Conservation (phyloP, 2,329 filamentous ascomycete species). For the Xylariomycetidae sp. region DNA sequence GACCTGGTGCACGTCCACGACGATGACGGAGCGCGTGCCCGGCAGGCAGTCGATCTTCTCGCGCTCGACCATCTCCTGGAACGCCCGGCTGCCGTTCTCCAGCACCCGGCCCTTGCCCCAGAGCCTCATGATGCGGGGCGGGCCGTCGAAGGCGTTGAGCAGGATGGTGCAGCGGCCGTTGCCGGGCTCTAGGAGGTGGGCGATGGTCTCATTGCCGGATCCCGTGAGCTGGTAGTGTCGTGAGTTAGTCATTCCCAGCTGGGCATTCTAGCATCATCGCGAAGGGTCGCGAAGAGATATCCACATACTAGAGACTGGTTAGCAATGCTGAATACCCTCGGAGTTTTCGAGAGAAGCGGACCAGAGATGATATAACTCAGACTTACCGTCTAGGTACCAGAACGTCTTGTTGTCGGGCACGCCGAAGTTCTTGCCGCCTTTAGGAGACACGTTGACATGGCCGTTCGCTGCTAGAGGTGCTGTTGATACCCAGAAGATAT, state of each 20-base stretch:
- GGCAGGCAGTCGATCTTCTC: conserved; percentile 20
- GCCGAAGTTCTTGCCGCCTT: conserved; percentile 53
- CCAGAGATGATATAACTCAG: too few species aligned
- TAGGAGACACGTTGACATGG: conserved; percentile 75
- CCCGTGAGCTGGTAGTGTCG: conserved; percentile 50
- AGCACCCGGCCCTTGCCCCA: conserved; percentile 34
- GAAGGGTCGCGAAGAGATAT: too few species aligned
- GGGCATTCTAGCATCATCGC: too few species aligned
- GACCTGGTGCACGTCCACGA: conserved; percentile 34
- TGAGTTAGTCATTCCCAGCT: too few species aligned
- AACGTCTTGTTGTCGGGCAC: conserved; percentile 28
- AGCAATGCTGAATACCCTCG: too few species aligned
- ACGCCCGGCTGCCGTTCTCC: conserved; percentile 27
- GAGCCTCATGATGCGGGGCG: conserved; percentile 33
- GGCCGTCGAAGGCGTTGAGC: conserved; percentile 50
- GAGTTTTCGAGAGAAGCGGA: too few species aligned
- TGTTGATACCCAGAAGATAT: conserved; percentile 71
- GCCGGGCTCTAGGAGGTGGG: conserved; percentile 61
- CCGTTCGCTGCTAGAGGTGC: conserved; percentile 58
- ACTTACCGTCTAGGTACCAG: conserved; percentile 66
- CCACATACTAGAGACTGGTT: too few species aligned
- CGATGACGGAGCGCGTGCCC: conserved; percentile 31
- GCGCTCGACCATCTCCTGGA: conserved; percentile 28
- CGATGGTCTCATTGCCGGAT: conserved; percentile 71
- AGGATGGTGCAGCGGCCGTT: conserved; percentile 72